Evolutionary conservation across 2,329 filamentous ascomycete genomes (phyloP).

Genomic region (Didymella lethalis): DNA sequence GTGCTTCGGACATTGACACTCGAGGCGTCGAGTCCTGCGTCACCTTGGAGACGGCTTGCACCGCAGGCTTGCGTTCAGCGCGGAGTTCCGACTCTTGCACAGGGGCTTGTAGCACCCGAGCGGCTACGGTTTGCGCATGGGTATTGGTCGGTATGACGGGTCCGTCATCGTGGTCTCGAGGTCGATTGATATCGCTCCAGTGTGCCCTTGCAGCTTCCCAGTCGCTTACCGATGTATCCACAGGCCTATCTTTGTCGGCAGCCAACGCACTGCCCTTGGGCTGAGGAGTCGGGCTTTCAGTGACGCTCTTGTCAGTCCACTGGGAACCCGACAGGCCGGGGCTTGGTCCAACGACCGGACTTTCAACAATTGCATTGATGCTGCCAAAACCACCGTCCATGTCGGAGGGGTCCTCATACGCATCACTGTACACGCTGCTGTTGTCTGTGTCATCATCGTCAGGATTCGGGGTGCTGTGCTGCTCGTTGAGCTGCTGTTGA

Average conservation of each 20-base stretch:
- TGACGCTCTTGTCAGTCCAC: constrained; percentile 32
- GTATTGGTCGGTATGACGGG: constrained; percentile 7
- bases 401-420: constrained; percentile 75
- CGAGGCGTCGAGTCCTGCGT: not conserved
- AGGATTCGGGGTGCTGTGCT: constrained; percentile 8
- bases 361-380: constrained; percentile 74
- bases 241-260: constrained; percentile 14
- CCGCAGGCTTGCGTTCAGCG: constrained; percentile 10
- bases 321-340: constrained; percentile 34
- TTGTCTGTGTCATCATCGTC: constrained; percentile 40
- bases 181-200: constrained; percentile 71
- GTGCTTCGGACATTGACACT: constrained; percentile 14
- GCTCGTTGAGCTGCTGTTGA: constrained; percentile 13
- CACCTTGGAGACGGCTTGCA: constrained; percentile 1
- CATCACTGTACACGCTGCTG: constrained; percentile 75
- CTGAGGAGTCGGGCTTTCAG: constrained; percentile 25
- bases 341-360: constrained; percentile 54
- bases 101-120: constrained; percentile 25
- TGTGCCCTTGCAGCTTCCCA: constrained; percentile 75
- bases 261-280: constrained; percentile 19
- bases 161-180: constrained; percentile 61
- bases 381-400: constrained; percentile 74
- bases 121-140: constrained; percentile 12
- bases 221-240: constrained; percentile 53
- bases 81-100: constrained; percentile 16